A percentile compares a stretch with the other conserved stretches of the same genome.
Conservation (phyloP, 2,329 filamentous ascomycete genomes). For the Helotiales sp. region DNA sequence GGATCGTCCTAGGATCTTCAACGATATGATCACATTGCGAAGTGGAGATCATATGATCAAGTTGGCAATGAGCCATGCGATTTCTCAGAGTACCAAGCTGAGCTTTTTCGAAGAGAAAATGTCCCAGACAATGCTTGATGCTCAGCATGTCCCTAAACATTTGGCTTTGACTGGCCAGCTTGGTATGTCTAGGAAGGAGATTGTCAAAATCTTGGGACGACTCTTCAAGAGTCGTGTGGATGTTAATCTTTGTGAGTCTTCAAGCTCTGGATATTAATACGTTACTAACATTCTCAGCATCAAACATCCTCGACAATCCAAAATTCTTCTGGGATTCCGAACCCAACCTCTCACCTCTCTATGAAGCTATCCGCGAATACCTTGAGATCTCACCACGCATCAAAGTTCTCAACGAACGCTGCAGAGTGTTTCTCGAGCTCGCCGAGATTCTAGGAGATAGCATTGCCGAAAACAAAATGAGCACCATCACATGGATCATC, state of each 20-base stretch:
- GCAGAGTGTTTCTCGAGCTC: slow-evolving; percentile 92
- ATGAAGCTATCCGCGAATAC: slow-evolving; percentile 92
- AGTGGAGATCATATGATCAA: slow-evolving; percentile 99
- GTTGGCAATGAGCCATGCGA: slow-evolving; percentile 93
- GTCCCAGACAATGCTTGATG: slow-evolving; percentile 89
- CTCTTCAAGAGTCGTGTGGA: slow-evolving; percentile 94
- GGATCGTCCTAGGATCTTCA: slow-evolving; percentile 87
- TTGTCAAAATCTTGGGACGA: slow-evolving; percentile 86
- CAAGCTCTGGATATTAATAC: neutral
- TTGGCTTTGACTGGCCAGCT: slow-evolving; percentile 87
- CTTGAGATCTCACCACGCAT: slow-evolving; percentile 96
- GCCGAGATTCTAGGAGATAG: slow-evolving; percentile 92
- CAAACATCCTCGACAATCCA: slow-evolving; percentile 92
- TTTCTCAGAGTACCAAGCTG: slow-evolving; percentile 94
- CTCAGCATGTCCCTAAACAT: slow-evolving; percentile 86
- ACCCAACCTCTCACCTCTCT: slow-evolving; percentile 90
- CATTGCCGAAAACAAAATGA: slow-evolving; percentile 94
- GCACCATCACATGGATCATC: slow-evolving; percentile 94
- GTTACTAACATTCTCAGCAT: slow-evolving; percentile 55
- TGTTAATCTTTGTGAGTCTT: slow-evolving; percentile 86
- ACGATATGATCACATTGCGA: slow-evolving; percentile 97
- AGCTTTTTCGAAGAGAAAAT: slow-evolving; percentile 96
- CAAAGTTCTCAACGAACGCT: slow-evolving; percentile 95
- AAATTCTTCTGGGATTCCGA: slow-evolving; percentile 99
- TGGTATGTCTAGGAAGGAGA: slow-evolving; percentile 88